Percentiles rank a stretch among this genome's conserved stretches.
These are phyloP conservation scores for Calocybe gambosa DNA, from an alignment of 1,284 basidiomycete genomes.

Conservation along the genomic window DNA sequence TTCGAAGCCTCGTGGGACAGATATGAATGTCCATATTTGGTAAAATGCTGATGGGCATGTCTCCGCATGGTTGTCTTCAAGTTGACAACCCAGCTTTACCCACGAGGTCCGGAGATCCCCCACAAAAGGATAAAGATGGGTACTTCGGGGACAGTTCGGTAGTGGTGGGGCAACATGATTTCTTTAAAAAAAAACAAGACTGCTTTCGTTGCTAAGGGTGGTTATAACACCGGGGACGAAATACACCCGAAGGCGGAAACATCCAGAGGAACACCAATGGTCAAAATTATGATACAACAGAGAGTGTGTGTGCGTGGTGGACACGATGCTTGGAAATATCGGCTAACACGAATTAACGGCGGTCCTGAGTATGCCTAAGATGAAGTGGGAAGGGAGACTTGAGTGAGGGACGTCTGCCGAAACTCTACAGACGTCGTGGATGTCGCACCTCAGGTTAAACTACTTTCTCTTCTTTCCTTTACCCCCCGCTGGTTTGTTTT, in stretches of 20 bases:
- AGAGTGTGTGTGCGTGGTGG: constrained; percentile 3
- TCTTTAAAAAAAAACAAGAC: too few species aligned
- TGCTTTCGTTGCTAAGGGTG: too few species aligned
- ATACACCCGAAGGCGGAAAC: not conserved
- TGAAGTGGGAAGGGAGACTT: too few species aligned
- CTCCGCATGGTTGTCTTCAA: not conserved
- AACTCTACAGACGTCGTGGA: not conserved
- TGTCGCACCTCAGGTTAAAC: constrained; percentile 4
- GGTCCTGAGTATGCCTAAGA: constrained; percentile 6
- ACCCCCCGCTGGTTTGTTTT: constrained; percentile 32
- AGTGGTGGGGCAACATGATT: not conserved
- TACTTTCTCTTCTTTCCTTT: constrained; percentile 40
- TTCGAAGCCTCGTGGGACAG: constrained; percentile 1
- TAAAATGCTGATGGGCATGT: not conserved
- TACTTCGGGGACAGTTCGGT: not conserved
- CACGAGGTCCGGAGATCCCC: constrained; percentile 13
- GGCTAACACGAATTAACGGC: constrained; percentile 2
- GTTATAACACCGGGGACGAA: not conserved
- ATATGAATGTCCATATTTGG: not conserved
- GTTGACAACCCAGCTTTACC: constrained; percentile 7
- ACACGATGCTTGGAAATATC: constrained; percentile 13
- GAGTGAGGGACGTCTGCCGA: constrained; percentile 4
- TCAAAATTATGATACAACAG: not conserved
- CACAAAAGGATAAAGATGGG: not conserved
- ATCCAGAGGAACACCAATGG: not conserved